Evolutionary conservation across 768 basidiomycete species (phyloP), one percentile per base, ranked within the genome.

Genomic region (Agaricus bisporus): DNA sequence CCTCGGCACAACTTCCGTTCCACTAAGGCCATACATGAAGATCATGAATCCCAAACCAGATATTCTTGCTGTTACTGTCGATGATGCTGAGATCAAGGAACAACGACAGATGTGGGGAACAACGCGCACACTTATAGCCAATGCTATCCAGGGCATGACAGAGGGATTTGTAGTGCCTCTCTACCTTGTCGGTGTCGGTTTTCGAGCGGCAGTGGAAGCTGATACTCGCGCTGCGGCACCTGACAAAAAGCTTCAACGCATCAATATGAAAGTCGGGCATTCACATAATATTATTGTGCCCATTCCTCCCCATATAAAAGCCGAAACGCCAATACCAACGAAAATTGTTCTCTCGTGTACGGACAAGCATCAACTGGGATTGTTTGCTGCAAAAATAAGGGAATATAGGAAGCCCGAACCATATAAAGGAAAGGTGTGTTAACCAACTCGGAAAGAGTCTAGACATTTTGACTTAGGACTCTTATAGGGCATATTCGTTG

Each of bases 81-180:
- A 86, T 59, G 76, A 92, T 61, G 74, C 86, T 1, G 73, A 77
- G 39, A 65, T 82, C 48, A 88, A 91, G 66, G 71, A 81, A 49
- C 95, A 98, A 68, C 82, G 91, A 41, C 81, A 86, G 54, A 86
- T 91, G 78, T 98, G 95, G 95, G 95, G 95, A n/a, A 83, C 91
- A 42, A 95, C 91, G 12, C 83, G 95, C 49, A 88, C 93, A 0
- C 77, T 94, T 59, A 89, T 98, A 65, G 74, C 79, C 59, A 98
- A 98, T 65, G 94, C 95, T 14, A 81, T 99, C 58, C 77, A 73
- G 12, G 95, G 95, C 41, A 91, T 98, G 76, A 88, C 91, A 4
- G 80, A 85, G 55, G 95, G 95, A 4, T 98, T 91, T 72, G 78
- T 78, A 0, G 77, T 91, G 8, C 85, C 91, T 12, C 68, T 99